Base-by-base conservation (phyloP, 345 rosid genomes). In the Gynandropsis gynandra region DNA sequence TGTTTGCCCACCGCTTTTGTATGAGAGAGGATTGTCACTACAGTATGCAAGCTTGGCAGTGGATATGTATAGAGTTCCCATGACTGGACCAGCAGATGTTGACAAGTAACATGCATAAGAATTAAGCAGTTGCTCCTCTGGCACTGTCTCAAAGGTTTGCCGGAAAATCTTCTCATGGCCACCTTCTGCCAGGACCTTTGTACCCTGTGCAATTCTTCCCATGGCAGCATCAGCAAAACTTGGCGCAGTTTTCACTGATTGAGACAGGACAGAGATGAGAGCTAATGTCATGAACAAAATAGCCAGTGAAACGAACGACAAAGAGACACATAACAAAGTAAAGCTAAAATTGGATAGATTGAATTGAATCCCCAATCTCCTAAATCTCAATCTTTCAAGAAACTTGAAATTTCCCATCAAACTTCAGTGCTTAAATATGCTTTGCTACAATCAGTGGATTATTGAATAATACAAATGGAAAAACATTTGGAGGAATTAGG, bases 51-150 rank as follows among this genome's bases (percentile, higher is more conserved):
- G 80, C 64, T 85, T 81, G 35, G 69, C 87, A 4, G 78, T 55
- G 43, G 95, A 85, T 31, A 81, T 65, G 58, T 85, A 85, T 27
- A 85, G 54, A 42, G 74, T 61, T 48, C 95, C 89, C 89, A 85
- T 85, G 14, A 85, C 95, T 21, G 89, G 95, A 35, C 95, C 95
- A 58, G 89, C 95, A 42, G 89, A 85, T 59, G 89, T 85, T 13
- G 84, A 81, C 54, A 79, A 63, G 76, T 81, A 85, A 54, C 95
- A 85, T 27, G 89, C 95, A 71, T 47, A 81, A 38, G 82, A 75
- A 54, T 76, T 71, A 47, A 61, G 68, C 38, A 85, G 74, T 54
- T 62, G 44, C 60, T 81, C 95, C 60, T 79, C 87, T 0, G 87
- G 89, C 67, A 72, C 79, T 3, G 89, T 81, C 57, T 79, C 95